These are phyloP conservation scores for Amaranthus hypochondriacus DNA, from an alignment of 148 eudicot genomes.

Conservation along the genomic window DNA sequence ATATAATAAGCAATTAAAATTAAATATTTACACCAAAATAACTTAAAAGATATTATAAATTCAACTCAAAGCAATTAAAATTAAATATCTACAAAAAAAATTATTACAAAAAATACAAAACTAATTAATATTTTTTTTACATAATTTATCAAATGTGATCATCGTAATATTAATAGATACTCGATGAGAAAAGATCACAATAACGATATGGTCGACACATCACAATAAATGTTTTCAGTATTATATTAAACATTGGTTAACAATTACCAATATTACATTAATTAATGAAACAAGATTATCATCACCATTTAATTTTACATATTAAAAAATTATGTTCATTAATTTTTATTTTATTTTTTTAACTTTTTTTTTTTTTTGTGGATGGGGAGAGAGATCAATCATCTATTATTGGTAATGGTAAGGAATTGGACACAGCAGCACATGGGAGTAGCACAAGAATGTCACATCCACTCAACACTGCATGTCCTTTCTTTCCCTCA, in stretches of 20 bases:
- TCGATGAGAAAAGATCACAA: background rate
- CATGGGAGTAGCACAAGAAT: background rate
- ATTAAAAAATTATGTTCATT: no score
- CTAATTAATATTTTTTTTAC: no score
- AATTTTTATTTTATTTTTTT: no score
- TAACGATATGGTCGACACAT: background rate
- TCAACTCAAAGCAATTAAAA: no score
- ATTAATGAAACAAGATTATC: background rate
- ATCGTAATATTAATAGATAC: background rate
- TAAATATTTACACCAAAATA: no score
- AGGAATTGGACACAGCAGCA: background rate
- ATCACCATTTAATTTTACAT: background rate
- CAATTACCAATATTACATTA: background rate
- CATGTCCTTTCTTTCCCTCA: background rate
- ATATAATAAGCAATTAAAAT: no score
- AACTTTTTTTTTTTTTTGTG: background rate
- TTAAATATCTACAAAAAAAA: no score
- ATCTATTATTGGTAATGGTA: background rate
- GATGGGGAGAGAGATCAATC: conserved; percentile 1
- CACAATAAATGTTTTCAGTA: background rate
- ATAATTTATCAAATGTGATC: no score
- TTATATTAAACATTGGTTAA: no score
- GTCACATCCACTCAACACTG: background rate
- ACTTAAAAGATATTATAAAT: no score
- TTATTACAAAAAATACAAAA: no score